These are phyloP conservation scores for Fusarium incarnatum DNA, from an alignment of 2,329 filamentous ascomycete genomes.

Conservation along the genomic window DNA sequence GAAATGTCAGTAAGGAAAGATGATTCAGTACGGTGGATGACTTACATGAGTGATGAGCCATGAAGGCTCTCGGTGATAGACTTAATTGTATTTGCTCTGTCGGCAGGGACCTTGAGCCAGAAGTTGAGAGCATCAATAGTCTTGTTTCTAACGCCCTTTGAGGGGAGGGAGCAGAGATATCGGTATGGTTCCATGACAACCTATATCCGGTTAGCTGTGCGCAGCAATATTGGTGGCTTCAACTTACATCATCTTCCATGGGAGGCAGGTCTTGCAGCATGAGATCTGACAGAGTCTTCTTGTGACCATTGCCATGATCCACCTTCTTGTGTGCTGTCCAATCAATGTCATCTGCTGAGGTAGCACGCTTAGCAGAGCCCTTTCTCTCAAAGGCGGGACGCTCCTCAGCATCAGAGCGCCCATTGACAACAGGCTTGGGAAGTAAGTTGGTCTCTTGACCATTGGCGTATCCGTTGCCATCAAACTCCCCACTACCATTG, in stretches of 20 bases:
- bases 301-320: background rate
- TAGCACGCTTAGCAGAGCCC: background rate
- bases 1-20: fast-evolving
- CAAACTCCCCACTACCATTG: background rate
- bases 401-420: background rate
- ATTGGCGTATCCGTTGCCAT: background rate
- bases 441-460: background rate
- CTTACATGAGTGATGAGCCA: conserved; percentile 10
- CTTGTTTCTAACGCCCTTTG: background rate
- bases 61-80: background rate
- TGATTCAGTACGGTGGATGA: fast-evolving
- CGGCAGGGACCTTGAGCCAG: background rate
- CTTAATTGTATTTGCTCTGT: background rate
- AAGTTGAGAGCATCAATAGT: conserved; percentile 9
- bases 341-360: background rate
- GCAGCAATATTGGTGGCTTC: no score
- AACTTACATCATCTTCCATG: background rate
- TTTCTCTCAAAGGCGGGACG: background rate
- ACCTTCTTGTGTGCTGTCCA: background rate
- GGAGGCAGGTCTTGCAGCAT: background rate
- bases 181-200: background rate
- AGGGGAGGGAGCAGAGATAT: conserved; percentile 2
- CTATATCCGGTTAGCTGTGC: background rate
- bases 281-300: background rate
- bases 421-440: background rate